Evolutionary conservation across 306 rosid species (phyloP).

Genomic region (Carpinus fangiana): DNA sequence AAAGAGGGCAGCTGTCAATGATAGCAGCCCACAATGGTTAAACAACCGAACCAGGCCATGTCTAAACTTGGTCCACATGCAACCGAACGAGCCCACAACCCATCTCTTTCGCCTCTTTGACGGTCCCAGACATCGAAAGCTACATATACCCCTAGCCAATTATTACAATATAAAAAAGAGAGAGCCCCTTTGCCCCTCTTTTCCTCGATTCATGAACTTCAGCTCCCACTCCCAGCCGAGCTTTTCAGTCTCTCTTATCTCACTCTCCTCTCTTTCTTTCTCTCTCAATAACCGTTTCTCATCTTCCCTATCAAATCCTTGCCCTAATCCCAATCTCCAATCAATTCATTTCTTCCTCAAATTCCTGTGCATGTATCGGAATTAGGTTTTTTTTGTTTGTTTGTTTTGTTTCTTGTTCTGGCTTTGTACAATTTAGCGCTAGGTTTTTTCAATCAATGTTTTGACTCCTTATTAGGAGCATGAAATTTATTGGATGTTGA

Average conservation of each 20-base stretch:
- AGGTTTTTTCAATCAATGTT: neutral
- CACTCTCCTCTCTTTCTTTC: neutral
- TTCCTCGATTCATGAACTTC: neutral
- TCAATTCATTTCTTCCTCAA: neutral
- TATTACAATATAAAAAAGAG: neutral
- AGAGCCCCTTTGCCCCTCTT: neutral
- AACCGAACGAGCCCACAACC: neutral
- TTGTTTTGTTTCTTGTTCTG: neutral
- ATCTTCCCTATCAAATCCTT: constrained; percentile 4
- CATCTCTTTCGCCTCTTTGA: neutral
- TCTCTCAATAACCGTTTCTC: neutral
- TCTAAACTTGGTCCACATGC: neutral
- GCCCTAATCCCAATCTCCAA: constrained; percentile 4
- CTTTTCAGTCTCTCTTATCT: neutral
- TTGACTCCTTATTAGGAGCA: neutral
- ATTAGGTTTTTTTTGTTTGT: constrained; percentile 40
- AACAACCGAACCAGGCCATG: neutral
- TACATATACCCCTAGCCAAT: neutral
- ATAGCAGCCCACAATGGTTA: neutral
- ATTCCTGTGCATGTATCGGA: constrained; percentile 10
- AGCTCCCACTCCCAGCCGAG: constrained; percentile 10
- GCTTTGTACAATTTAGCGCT: constrained; percentile 27
- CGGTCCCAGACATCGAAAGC: neutral
- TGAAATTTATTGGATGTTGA: neutral
- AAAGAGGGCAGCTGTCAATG: too few species aligned